Base-by-base conservation (phyloP, 768 basidiomycete species). In the Lepiota venenata region DNA sequence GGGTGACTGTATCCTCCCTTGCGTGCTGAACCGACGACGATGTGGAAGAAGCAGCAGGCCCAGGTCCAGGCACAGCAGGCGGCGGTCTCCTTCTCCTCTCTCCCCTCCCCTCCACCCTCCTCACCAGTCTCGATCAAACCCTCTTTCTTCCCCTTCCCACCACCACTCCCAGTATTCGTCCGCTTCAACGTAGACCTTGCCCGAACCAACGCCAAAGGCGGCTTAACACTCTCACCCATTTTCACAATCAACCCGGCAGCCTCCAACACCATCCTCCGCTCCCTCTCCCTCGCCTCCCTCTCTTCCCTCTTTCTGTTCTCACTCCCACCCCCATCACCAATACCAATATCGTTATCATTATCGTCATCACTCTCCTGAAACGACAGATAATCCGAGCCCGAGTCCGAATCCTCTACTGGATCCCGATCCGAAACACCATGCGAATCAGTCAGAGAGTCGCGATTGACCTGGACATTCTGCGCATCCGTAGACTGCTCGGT, bases 191-290 rank as follows among this genome's bases (percentile, higher is more conserved):
- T 25, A 25, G 71, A 64, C 29, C 62, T 64, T 20, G 65, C 57
- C 11, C 75, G 68, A 5, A 66, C 63, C 8, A 70, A 74, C 6
- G 67, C 70, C 15, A 74, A 76, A 2, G 77, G 83, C 1, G 76
- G 83, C 2, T 47, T 51, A 7, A 79, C 74, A 40, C 75, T 75
- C 14, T 77, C 75, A 55, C 84, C 82, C 36, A 79, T 70, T 58
- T 86, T 84, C 43, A 96, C 78, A 52, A 92, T 83, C 21, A 97
- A 72, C 2, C 95, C 95, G 0, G 93, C 93, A 0, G 91, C 89
- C 64, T 91, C 84, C n/a, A 98, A 73, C 6, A 97, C 91, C 16
- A 87, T 79, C 60, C 83, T 83, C 18, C 91, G 77, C 64, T 96
- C 93, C 15, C 79, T 70, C 53, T 85, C 91, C 27, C 91, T 81